Evolutionary conservation across 441 rosid genomes (phyloP).

Genomic region (Isatis lusitanica): DNA sequence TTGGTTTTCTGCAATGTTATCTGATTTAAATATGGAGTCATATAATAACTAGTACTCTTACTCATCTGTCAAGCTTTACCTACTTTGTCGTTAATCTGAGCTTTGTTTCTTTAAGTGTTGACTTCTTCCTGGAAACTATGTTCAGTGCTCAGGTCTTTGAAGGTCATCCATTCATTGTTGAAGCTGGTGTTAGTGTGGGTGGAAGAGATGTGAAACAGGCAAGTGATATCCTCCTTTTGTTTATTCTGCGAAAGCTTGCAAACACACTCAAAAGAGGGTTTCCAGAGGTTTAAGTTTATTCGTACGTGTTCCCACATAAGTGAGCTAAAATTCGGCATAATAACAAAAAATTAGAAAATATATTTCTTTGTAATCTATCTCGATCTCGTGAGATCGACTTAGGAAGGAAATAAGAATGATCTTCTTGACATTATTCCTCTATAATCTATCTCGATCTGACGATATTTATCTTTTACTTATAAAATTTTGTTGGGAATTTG

Average conservation of each 20-base stretch:
- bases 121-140: constrained; percentile 29
- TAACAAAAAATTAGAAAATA: too few relatives aligned
- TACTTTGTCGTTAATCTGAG: neutral
- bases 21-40: constrained; percentile 2
- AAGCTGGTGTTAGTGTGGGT: constrained; percentile 97
- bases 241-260: neutral
- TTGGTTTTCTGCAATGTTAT: constrained; percentile 6
- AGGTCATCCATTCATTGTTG: constrained; percentile 97
- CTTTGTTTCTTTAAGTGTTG: constrained; percentile 5
- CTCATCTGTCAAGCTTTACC: constrained; percentile 1
- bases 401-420: neutral
- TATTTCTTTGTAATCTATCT: too few relatives aligned
- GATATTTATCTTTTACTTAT: neutral
- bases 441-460: neutral
- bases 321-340: neutral
- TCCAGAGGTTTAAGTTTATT: neutral
- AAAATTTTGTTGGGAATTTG: neutral
- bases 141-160: constrained; percentile 98
- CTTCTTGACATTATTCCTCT: neutral
- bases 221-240: constrained; percentile 33
- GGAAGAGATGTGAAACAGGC: constrained; percentile 96
- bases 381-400: neutral
- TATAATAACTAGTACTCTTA: neutral
- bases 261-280: neutral
- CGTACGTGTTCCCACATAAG: neutral